These are phyloP conservation scores for Flaveria ramosissima DNA, from an alignment of 129 eudicot species.

Conservation along the genomic window DNA sequence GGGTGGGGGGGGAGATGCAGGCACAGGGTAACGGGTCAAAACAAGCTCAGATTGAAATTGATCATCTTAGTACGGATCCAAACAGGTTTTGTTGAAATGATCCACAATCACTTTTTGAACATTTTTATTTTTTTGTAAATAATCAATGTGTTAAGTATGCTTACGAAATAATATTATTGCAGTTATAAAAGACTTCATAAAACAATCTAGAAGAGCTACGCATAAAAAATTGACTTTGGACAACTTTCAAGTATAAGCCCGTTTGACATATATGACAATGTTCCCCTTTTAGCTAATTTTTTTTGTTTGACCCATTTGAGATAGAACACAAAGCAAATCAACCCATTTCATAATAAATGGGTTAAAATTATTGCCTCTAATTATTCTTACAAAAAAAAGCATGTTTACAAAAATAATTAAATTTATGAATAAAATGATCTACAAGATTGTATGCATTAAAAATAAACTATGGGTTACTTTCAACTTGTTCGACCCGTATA, in stretches of 20 bases:
- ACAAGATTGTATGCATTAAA: neutral
- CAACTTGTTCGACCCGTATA: neutral
- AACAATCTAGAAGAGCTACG: neutral
- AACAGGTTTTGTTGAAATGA: neutral
- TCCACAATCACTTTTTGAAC: neutral
- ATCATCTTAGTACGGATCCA: neutral
- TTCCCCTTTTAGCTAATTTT: neutral
- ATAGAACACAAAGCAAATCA: neutral
- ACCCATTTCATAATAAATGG: neutral
- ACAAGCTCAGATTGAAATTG: neutral
- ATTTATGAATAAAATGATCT: neutral
- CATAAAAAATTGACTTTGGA: too few relatives aligned
- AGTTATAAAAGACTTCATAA: neutral
- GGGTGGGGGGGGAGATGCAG: neutral
- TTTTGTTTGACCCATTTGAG: neutral
- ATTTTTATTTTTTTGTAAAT: neutral
- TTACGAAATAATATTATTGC: neutral
- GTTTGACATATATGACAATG: neutral
- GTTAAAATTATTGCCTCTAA: neutral
- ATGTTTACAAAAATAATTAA: neutral
- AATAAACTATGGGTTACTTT: neutral
- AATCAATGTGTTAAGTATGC: neutral
- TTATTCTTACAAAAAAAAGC: constrained; percentile 6
- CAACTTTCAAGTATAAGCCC: neutral
- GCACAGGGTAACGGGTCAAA: neutral